Percentiles rank a stretch among this genome's conserved stretches.
These are phyloP conservation scores for Magnolia sinica DNA, from an alignment of 164 flowering plant genomes.

Conservation along the genomic window DNA sequence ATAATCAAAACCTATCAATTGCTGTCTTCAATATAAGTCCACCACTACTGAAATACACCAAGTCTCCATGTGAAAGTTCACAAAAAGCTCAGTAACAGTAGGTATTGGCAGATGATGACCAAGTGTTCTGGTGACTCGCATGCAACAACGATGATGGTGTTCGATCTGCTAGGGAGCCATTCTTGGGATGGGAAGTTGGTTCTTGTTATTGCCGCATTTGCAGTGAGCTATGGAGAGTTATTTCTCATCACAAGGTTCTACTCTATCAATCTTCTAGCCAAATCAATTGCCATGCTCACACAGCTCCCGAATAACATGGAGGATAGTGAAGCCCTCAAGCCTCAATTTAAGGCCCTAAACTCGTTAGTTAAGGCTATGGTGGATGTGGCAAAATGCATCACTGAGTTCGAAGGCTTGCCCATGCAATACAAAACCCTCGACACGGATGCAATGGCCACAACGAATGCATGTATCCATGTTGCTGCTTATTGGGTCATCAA, in stretches of 20 bases:
- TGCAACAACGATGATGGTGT: conserved; percentile 42
- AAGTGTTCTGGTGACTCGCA: conserved; percentile 34
- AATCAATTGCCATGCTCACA: conserved; percentile 43
- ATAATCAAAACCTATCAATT: too few relatives aligned
- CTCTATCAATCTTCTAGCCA: conserved; percentile 43
- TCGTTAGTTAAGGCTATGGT: conserved; percentile 42
- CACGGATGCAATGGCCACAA: conserved; percentile 13
- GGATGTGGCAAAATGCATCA: conserved; percentile 39
- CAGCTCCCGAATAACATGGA: conserved; percentile 35
- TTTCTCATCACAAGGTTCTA: conserved; percentile 46
- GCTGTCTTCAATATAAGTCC: too few relatives aligned
- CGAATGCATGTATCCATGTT: conserved; percentile 39
- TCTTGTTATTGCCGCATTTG: conserved; percentile 63
- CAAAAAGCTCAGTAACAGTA: not conserved
- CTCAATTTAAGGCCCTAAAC: conserved; percentile 44
- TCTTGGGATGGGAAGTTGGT: conserved; percentile 73
- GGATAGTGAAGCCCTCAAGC: conserved; percentile 26
- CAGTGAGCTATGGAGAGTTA: conserved; percentile 51
- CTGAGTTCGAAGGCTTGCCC: conserved; percentile 47
- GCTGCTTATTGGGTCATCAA: conserved; percentile 70
- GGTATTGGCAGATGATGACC: conserved; percentile 40
- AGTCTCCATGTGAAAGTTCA: not conserved
- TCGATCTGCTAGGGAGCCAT: conserved; percentile 47
- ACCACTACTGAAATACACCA: too few relatives aligned
- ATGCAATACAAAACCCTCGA: conserved; percentile 31